Conservation (phyloP, 352 stramenopile genomes). For the Globisporangium megalacanthum region DNA sequence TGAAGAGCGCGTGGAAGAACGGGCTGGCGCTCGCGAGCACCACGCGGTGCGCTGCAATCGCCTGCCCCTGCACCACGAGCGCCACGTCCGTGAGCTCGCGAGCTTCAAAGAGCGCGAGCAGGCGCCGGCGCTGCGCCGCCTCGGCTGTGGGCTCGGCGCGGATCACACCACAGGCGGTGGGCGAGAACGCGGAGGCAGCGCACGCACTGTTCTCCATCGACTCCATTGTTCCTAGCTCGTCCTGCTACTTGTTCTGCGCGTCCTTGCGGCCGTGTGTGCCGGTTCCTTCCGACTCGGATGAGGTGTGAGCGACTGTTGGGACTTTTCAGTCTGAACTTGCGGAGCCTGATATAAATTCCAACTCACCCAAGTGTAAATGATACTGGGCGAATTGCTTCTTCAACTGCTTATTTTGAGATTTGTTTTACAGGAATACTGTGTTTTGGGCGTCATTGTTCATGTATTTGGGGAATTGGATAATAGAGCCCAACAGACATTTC, state of each 20-base stretch:
- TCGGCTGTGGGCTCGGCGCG: constrained; percentile 11
- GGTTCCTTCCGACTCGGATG: not conserved
- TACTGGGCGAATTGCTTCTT: too few species aligned
- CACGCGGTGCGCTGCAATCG: constrained; percentile 52
- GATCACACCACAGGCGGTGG: constrained; percentile 4
- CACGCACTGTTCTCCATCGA: constrained; percentile 22
- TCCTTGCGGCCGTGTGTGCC: too few species aligned
- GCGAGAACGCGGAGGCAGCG: not conserved
- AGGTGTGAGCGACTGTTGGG: too few species aligned
- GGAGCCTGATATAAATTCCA: not conserved
- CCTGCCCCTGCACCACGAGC: constrained; percentile 42
- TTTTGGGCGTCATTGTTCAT: too few species aligned
- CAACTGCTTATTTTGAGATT: too few species aligned
- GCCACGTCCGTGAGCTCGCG: constrained; percentile 58
- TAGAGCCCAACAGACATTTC: too few species aligned
- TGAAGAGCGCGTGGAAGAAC: constrained; percentile 77
- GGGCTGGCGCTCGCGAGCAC: constrained; percentile 54
- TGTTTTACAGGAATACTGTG: too few species aligned
- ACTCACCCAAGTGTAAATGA: too few species aligned
- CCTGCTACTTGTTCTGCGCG: not conserved
- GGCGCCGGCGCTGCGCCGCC: constrained; percentile 31
- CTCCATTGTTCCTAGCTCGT: constrained; percentile 13
- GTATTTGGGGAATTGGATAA: too few species aligned
- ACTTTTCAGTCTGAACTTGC: too few species aligned
- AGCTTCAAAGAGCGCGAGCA: constrained; percentile 41